Base-by-base conservation (phyloP, 2,329 filamentous ascomycete species). In the Paraphoma chrysanthemicola region DNA sequence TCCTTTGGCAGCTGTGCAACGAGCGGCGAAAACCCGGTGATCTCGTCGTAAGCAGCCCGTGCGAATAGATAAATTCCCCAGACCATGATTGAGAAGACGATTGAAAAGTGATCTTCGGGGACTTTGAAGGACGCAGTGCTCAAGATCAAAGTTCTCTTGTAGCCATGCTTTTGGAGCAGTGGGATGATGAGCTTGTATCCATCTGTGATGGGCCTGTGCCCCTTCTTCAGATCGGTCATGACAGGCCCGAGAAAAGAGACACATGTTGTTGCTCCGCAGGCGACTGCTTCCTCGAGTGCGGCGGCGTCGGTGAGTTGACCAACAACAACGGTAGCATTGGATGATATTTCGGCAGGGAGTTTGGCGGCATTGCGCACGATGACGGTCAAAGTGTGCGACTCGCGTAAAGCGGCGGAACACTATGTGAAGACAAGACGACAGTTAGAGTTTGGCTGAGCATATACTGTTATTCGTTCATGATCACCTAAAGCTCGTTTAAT, bases 341-440 rank as follows among this genome's bases (percentile, higher is more conserved):
- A 31, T 10, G 53, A 39, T 38, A 62, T 59, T 36, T 59, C 56
- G 12, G 56, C 3, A 12, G 56, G 56, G 6, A 62, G 29, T 29
- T 60, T 59, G 33, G 56, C 54, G 8, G 59, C 12, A 36, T 60
- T 62, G 47, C 59, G 59, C 17, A 55, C 51, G 48, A 45, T 59
- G 17, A 47, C 28, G 10, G 59, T 60, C 23, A 62, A 43, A 6
- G 53, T 55, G 48, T 62, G 57, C 6, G 44, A 51, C 31, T 56
- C 53, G 16, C 50, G 46, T 6, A 62, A 43, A 10, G 59, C 57
- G 29, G 59, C 48, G 28, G 46, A 47, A 33, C 50, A 62, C 23
- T 23, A 23, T 23, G 2, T 23, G 23, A 23, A 23, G 23, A 23
- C 23, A 23, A 2, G 23, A 23, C 23, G 23, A 23, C 5, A 23